These are phyloP conservation scores for Collybiopsis luxurians DNA, from an alignment of 768 basidiomycete species.

Conservation along the genomic window DNA sequence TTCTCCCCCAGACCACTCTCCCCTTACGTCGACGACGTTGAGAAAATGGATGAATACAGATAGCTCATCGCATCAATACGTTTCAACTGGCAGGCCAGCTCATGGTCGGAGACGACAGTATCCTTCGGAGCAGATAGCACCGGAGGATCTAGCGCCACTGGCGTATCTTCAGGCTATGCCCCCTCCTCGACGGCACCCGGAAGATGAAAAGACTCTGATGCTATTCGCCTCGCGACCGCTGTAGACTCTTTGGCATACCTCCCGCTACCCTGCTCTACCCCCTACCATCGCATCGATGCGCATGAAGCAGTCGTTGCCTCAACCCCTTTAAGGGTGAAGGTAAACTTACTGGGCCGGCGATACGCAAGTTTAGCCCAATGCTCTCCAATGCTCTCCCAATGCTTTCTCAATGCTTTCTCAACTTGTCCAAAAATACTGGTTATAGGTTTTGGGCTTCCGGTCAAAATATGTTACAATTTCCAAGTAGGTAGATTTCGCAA, in stretches of 20 bases:
- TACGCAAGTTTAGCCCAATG: no score
- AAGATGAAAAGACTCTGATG: slow-evolving; percentile 55
- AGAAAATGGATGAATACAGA: slow-evolving; percentile 9
- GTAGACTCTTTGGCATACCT: slow-evolving; percentile 24
- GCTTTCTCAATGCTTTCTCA: no score
- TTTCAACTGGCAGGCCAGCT: background rate
- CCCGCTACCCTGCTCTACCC: slow-evolving; percentile 24
- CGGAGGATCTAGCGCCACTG: slow-evolving; percentile 54
- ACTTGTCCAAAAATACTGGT: no score
- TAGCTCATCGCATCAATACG: background rate
- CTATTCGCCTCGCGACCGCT: slow-evolving; percentile 19
- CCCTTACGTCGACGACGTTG: slow-evolving; percentile 1
- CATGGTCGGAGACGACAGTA: background rate
- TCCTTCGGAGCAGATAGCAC: slow-evolving; percentile 1
- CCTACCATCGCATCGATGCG: background rate
- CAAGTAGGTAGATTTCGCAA: no score
- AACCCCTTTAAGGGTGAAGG: background rate
- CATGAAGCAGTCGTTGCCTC: background rate
- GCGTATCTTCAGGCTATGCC: slow-evolving; percentile 65
- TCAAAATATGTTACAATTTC: no score
- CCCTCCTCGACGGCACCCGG: slow-evolving; percentile 63
- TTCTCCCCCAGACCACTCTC: background rate
- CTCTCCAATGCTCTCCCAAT: no score
- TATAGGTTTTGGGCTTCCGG: no score
- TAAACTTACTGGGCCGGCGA: no score